These are phyloP conservation scores for Xylaria castorea DNA, from an alignment of 495 filamentous ascomycete species.

Conservation along the genomic window DNA sequence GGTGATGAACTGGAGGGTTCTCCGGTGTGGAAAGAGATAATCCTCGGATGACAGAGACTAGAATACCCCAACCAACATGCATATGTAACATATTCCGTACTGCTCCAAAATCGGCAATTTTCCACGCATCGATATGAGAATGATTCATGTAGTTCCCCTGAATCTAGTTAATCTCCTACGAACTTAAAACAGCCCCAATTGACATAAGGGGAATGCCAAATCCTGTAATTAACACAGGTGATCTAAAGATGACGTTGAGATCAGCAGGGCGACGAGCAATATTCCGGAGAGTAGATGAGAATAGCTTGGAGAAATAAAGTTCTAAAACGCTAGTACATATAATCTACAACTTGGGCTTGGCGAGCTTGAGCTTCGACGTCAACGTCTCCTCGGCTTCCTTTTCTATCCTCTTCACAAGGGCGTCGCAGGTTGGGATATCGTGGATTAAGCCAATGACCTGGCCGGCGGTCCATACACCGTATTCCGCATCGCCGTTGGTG, in stretches of 20 bases:
- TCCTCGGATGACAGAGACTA: slow-evolving; percentile 38
- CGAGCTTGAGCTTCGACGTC: slow-evolving; percentile 47
- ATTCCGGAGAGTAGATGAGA: not conserved
- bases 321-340: not conserved
- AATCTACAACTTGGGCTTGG: slow-evolving; percentile 52
- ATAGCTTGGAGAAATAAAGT: not conserved
- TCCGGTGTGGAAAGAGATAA: slow-evolving; percentile 54
- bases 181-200: not conserved
- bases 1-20: slow-evolving; percentile 46
- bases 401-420: slow-evolving; percentile 63
- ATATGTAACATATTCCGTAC: not conserved
- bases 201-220: not conserved
- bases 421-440: slow-evolving; percentile 67
- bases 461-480: slow-evolving; percentile 76
- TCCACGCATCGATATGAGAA: not conserved
- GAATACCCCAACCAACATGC: not conserved
- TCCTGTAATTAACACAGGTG: not conserved
- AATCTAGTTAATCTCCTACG: not conserved
- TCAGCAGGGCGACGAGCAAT: not conserved
- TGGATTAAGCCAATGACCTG: slow-evolving; percentile 72
- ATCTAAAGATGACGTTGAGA: not conserved
- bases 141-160: not conserved
- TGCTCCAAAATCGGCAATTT: not conserved
- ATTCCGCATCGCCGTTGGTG: slow-evolving; percentile 87
- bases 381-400: slow-evolving; percentile 65